A percentile compares a stretch with the other conserved stretches of the same genome.
phyloP scores from a whole-genome alignment of 1,284 basidiomycete species.

The Tilletia horrida region DNA sequence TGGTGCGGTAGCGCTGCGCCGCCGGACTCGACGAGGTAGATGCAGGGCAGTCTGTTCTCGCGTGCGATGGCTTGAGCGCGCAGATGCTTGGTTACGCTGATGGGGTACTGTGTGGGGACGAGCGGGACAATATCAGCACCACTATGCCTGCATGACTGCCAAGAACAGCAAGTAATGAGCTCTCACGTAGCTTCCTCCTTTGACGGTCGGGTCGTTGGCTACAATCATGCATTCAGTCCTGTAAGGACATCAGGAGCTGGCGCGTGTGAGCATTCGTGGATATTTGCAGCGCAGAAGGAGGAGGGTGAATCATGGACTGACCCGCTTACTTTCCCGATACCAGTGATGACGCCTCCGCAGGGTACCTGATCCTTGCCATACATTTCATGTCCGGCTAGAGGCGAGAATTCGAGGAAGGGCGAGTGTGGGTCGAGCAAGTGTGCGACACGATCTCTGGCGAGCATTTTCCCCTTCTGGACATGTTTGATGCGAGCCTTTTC shows the following conservation, averaged over 20 bases:
- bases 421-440: constrained; percentile 77
- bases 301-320: neutral
- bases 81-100: constrained; percentile 93
- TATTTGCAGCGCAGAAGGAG: constrained; percentile 9
- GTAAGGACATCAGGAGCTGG: neutral
- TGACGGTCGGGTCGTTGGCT: constrained; percentile 73
- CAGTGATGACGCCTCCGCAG: constrained; percentile 85
- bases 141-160: constrained; percentile 88
- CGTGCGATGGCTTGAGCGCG: constrained; percentile 87
- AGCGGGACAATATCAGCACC: too few species aligned
- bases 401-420: constrained; percentile 83
- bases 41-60: constrained; percentile 83
- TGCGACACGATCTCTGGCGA: constrained; percentile 73
- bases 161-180: constrained; percentile 75
- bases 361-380: constrained; percentile 76
- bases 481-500: constrained; percentile 72
- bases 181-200: constrained; percentile 36
- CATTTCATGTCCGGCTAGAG: constrained; percentile 80
- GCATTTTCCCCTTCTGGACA: constrained; percentile 73
- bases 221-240: constrained; percentile 76
- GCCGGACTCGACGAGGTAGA: constrained; percentile 91
- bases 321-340: constrained; percentile 67
- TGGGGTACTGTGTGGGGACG: constrained; percentile 62
- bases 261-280: too few species aligned
- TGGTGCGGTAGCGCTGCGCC: constrained; percentile 89